Base-by-base conservation (phyloP, 2,329 filamentous ascomycete species). In the Colletotrichum navitas region DNA sequence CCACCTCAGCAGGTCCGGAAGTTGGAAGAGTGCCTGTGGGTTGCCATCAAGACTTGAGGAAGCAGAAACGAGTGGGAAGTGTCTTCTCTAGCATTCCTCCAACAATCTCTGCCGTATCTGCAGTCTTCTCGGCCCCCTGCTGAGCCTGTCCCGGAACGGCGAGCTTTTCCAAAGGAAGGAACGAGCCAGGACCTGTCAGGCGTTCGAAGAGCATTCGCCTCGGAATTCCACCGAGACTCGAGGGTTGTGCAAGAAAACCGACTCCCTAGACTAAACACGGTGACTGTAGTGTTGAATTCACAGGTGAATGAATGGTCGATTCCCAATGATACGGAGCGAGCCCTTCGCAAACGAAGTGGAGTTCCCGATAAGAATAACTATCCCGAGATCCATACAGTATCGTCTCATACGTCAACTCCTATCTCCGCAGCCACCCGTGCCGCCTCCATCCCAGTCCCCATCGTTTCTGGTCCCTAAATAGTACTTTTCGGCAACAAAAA, bases 301-400 rank as follows among this genome's bases (percentile, higher is more conserved):
- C 4, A 21, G 52, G 8, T 11, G 29, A 29, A 7, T n/a, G 5
- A 11, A 7, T 5, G 34, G 29, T 24, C 21, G 24, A 14, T 24
- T 29, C 16, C 32, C 47, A 29, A 41, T 16, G 24, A 21, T 18
- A 5, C 51, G 24, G n/a, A 29, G 10, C 18, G 18, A 60, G 10
- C 24, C 54, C 64, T 36, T 61, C 45, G 26, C 41, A 36, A 58
- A 10, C 32, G 11, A 52, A 45, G 66, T 69, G 66, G 66, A 60
- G 66, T 56, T 51, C 34, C 41, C 34, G 66, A 69, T 69, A 69
- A 69, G 66, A 36, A 60, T 54, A 21, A 47, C 21, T 47, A 52
- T 52, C n/a, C 54, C 54, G 26, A 69, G 54, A 36, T 59, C 43
- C 29, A 63, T 21, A n/a, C 54, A 26, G n/a, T 56, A 24, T 59